Base-by-base conservation (phyloP, 495 filamentous ascomycete species). In the Daldinia vernicosa region DNA sequence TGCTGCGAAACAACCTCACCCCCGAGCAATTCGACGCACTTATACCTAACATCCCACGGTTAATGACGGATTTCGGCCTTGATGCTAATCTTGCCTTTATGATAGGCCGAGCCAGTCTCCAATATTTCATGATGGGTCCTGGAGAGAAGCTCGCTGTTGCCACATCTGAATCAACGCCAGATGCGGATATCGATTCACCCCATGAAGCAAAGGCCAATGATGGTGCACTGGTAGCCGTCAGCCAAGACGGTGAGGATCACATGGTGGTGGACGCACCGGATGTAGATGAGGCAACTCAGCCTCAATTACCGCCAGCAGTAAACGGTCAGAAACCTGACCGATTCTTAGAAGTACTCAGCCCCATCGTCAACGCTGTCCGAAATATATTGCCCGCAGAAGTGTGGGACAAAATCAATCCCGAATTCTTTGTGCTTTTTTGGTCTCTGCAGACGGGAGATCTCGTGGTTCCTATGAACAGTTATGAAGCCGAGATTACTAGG, bases 371-470 rank as follows among this genome's bases (percentile, higher is more conserved):
- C 14, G 80, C 89, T 53, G 83, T 97, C 22, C 84, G 86, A 60
- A 81, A 80, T 3, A 80, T 85, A 1, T 71, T 94, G n/a, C 87
- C 92, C 3, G 70, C 83, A 8, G 83, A 88, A 22, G 86, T 86
- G 1, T 93, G 90, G 86, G 83, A 87, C 19, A 82, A 85, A 9
- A 80, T 97, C 47, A 94, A 88, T 51, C 81, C 90, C 1, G 84
- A 89, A 33, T 96, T 97, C 76, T 97, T 93, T 75, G 89, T 92
- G 30, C 92, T 92, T 3, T 99, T 99, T 83, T 99, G 96, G 96
- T 90, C 93, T 53, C 84, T 97, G 15, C 88, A 92, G 24, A 86
- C 94, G 14, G 88, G 90, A 26, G 95, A 98, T 77, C 82, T 99
- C 32, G 84, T 88, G 39, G 86, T 92, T 43, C 91, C 92, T 1